These are phyloP conservation scores for Lumnitzera racemosa DNA, from an alignment of 345 rosid genomes.

Conservation along the genomic window DNA sequence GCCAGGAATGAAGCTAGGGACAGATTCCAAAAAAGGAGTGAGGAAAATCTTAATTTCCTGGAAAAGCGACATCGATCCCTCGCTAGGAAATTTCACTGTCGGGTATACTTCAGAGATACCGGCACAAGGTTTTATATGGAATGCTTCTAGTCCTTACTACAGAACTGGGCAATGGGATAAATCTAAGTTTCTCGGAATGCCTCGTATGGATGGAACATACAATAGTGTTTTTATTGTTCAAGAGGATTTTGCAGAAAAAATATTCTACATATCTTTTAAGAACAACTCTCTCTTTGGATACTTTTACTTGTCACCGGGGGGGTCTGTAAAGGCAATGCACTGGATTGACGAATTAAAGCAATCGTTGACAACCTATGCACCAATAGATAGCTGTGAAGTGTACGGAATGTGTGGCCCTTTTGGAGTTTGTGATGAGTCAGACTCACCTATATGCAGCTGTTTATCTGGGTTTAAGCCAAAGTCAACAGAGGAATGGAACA, in stretches of 20 bases:
- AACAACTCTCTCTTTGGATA: neutral
- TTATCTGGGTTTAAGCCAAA: slow-evolving; percentile 28
- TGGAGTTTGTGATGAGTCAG: slow-evolving; percentile 16
- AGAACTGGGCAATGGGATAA: slow-evolving; percentile 11
- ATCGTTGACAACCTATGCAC: slow-evolving; percentile 9
- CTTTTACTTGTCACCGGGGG: slow-evolving; percentile 11
- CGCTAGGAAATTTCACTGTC: slow-evolving; percentile 14
- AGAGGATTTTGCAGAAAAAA: neutral
- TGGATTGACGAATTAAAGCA: slow-evolving; percentile 12
- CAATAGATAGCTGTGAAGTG: slow-evolving; percentile 19
- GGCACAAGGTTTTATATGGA: slow-evolving; percentile 16
- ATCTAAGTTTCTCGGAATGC: neutral
- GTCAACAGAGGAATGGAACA: slow-evolving; percentile 7
- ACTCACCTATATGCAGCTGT: slow-evolving; percentile 17
- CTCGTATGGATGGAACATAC: neutral
- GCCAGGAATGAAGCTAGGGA: slow-evolving; percentile 27
- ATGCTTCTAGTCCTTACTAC: neutral
- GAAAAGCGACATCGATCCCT: slow-evolving; percentile 25
- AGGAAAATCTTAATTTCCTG: slow-evolving; percentile 22
- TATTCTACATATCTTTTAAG: slow-evolving; percentile 2
- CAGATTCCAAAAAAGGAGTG: slow-evolving; percentile 9
- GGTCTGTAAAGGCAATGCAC: neutral
- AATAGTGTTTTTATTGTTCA: neutral
- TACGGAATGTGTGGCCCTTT: slow-evolving; percentile 22
- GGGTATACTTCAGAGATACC: slow-evolving; percentile 13